Evolutionary conservation across 106 monocot species (phyloP).

Genomic region (Dioscorea dumetorum): DNA sequence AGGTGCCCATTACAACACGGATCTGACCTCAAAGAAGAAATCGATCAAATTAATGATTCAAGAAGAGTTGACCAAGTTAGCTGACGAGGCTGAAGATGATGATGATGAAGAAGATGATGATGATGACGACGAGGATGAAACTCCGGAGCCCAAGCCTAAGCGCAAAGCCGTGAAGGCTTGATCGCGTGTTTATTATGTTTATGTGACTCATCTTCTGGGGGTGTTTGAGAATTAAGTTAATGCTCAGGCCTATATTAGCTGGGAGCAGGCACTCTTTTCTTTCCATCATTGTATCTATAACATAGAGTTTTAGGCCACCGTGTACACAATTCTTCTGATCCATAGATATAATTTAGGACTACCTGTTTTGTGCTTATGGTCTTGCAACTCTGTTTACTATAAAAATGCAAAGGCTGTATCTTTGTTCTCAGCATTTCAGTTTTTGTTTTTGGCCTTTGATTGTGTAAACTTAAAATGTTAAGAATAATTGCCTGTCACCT

Average conservation of each 20-base stretch:
- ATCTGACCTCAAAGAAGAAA: constrained; percentile 51
- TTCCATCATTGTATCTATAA: neutral
- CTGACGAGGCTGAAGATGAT: constrained; percentile 33
- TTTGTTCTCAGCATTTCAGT: no score
- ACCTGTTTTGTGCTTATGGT: no score
- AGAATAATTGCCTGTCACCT: no score
- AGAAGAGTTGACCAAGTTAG: constrained; percentile 63
- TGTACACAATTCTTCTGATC: neutral
- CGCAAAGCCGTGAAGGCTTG: constrained; percentile 10
- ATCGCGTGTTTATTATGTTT: neutral
- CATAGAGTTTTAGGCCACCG: neutral
- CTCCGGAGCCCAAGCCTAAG: constrained; percentile 3
- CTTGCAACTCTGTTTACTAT: no score
- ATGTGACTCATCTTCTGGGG: no score
- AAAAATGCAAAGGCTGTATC: no score
- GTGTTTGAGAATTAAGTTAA: no score
- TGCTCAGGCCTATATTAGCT: no score
- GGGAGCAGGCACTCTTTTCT: neutral
- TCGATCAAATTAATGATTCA: constrained; percentile 61
- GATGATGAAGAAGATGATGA: constrained; percentile 37
- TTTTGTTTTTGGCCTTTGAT: no score
- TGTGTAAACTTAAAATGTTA: no score
- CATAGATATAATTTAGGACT: no score
- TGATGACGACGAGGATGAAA: constrained; percentile 21
- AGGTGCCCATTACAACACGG: constrained; percentile 50